phyloP scores from a whole-genome alignment of 768 basidiomycete species.

The Kwoniella dendrophila region DNA sequence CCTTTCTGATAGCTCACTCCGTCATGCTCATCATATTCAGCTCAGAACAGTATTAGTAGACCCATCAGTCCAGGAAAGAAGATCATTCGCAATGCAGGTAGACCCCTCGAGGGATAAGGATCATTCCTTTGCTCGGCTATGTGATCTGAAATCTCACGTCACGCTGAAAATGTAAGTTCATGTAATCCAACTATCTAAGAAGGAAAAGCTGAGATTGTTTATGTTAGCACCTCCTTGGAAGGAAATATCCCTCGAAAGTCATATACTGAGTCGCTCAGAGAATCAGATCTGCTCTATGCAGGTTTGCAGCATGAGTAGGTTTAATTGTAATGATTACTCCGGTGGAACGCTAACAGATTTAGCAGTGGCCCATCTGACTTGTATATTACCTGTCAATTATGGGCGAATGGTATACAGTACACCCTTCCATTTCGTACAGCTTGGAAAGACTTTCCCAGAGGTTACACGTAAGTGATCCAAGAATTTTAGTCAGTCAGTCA shows the following conservation, averaged over 20 bases:
- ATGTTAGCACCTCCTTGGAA: conserved; percentile 62
- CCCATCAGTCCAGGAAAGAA: not conserved
- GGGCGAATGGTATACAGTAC: conserved; percentile 88
- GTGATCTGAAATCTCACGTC: conserved; percentile 82
- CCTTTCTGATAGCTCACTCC: no score
- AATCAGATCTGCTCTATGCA: conserved; percentile 78
- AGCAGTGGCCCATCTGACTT: conserved; percentile 83
- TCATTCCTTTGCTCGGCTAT: conserved; percentile 88
- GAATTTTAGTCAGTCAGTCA: conserved; percentile 6
- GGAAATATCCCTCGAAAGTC: conserved; percentile 72
- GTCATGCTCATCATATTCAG: no score
- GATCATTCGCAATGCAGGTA: conserved; percentile 16
- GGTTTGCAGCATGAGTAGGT: conserved; percentile 74
- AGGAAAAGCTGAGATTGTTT: not conserved
- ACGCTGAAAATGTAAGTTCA: conserved; percentile 60
- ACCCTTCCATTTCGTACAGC: conserved; percentile 89
- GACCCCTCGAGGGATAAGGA: conserved; percentile 61
- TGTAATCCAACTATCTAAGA: no score
- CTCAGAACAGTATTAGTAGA: no score
- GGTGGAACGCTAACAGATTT: no score
- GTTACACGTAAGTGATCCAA: conserved; percentile 65
- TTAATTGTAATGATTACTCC: no score
- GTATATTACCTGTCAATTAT: conserved; percentile 87
- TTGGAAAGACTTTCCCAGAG: conserved; percentile 86
- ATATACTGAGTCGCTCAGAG: conserved; percentile 77